Base-by-base conservation (phyloP, 129 eudicot species). In the Calendula officinalis region DNA sequence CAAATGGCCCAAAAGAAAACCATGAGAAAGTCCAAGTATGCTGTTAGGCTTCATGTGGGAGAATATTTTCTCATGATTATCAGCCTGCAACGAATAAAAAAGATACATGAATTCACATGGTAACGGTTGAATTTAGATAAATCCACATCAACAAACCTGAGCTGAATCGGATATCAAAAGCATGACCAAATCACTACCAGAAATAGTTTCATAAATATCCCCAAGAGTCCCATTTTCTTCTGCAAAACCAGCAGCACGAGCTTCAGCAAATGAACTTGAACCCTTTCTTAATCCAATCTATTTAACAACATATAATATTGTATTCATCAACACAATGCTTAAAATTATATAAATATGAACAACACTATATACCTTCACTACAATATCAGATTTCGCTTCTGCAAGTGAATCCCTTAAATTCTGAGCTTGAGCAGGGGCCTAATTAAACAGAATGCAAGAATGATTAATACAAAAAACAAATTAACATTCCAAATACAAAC, bases 341-440 rank as follows among this genome's bases (percentile, higher is more conserved):
- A 16, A 53, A 30, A 32, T 32, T 45, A 14, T 44, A 46, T 6
- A 16, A 46, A 64, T 0, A 22, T 9, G 17, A 38, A 5, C 69
- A 11, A 51, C 34, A 11, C 45, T 34, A 1, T 30, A 33, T 6
- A 89, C 97, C 97, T 90, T 90, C 50, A 90, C 95, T 60, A 79
- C 83, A 57, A 90, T 83, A 55, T 90, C 89, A 35, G 97, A 90
- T 35, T 83, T 86, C 30, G 82, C 86, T 82, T 90, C 97, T 0
- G 77, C 88, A 44, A 86, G 82, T 35, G 97, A 90, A 70, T 90
- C 97, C 76, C 83, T 83, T 33, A 90, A 54, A 61, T 90, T 90
- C 76, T 90, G 97, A 51, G 97, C 97, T 79, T 90, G 97, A 30
- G 97, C 97, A 68, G 97, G 97, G 44, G 89, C 97, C 97, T 90